Conservation (phyloP, 257 asterid genomes). For the Mentha longifolia region DNA sequence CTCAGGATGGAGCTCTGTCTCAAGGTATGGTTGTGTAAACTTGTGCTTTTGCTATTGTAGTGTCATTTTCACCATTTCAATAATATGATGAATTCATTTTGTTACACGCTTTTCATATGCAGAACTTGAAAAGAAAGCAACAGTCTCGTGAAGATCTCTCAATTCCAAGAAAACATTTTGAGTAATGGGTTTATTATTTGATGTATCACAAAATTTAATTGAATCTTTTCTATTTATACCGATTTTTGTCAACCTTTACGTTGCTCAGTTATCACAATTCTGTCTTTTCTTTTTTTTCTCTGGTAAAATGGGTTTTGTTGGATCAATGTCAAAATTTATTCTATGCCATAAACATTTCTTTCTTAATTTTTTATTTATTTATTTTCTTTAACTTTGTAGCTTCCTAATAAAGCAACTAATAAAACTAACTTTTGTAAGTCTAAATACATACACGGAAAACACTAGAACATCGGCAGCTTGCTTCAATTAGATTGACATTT, state of each 20-base stretch:
- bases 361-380: too few relatives aligned
- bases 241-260: background rate
- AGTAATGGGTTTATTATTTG: background rate
- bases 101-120: background rate
- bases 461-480: too few relatives aligned
- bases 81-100: background rate
- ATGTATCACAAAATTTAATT: background rate
- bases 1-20: conserved; percentile 34
- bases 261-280: background rate
- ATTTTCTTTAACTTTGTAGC: too few relatives aligned
- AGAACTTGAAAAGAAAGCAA: conserved; percentile 35
- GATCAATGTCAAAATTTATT: too few relatives aligned
- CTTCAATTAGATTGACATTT: too few relatives aligned
- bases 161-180: background rate
- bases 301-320: too few relatives aligned
- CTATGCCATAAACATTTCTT: too few relatives aligned
- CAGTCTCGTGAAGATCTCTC: conserved; percentile 19
- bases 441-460: too few relatives aligned
- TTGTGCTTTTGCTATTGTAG: background rate
- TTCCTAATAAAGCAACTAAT: too few relatives aligned
- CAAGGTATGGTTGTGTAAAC: conserved; percentile 28
- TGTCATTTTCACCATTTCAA: background rate
- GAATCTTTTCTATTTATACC: background rate
- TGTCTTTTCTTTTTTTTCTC: too few relatives aligned
- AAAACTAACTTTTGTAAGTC: too few relatives aligned